Percentiles rank a stretch among this genome's conserved stretches.
Evolutionary conservation across 176 grass and related monocot genomes (phyloP).

Genomic region (Melocanna baccifera): DNA sequence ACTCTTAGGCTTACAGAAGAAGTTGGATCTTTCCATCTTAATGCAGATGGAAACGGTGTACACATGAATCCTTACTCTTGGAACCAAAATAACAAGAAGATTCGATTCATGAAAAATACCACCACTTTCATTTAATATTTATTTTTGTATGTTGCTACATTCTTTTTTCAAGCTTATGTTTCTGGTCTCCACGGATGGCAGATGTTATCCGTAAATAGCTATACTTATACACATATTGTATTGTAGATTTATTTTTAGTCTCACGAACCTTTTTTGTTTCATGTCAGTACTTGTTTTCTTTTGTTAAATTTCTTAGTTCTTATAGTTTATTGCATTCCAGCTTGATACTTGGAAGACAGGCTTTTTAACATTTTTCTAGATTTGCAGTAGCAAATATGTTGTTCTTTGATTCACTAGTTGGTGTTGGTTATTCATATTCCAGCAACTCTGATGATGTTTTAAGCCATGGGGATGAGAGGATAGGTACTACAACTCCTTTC

Average conservation of each 20-base stretch:
- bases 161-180: background rate
- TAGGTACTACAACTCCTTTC: constrained; percentile 51
- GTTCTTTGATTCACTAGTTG: constrained; percentile 89
- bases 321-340: constrained; percentile 24
- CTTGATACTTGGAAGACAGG: constrained; percentile 12
- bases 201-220: background rate
- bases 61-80: constrained; percentile 88
- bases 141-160: background rate
- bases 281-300: background rate
- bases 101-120: background rate
- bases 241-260: constrained; percentile 4
- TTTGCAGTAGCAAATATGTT: constrained; percentile 83
- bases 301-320: constrained; percentile 21
- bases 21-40: constrained; percentile 92
- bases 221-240: background rate
- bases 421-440: constrained; percentile 97
- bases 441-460: constrained; percentile 66
- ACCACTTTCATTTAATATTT: background rate
- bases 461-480: constrained; percentile 81
- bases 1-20: constrained; percentile 85
- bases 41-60: constrained; percentile 72
- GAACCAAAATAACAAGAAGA: constrained; percentile 71
- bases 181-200: background rate
- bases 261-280: constrained; percentile 2
- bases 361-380: constrained; percentile 25